phyloP scores from a whole-genome alignment of 2,329 filamentous ascomycete genomes.

The Penicillium sp. region DNA sequence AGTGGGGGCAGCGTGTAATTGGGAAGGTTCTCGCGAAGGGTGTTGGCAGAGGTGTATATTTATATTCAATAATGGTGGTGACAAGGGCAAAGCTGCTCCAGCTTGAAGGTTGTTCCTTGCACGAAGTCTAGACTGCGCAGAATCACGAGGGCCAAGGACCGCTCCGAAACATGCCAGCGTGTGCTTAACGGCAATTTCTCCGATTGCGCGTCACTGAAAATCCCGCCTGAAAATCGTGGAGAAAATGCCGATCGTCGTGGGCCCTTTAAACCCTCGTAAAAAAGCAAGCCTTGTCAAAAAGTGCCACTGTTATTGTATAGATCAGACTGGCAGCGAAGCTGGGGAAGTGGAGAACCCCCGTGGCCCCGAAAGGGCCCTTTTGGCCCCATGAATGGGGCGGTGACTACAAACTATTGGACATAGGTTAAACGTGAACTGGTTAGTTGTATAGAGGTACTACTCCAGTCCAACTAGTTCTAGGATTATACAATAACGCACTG shows the following conservation, averaged over 20 bases:
- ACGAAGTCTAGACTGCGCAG: not conserved
- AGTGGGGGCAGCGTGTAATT: not conserved
- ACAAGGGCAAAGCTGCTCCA: too few species aligned
- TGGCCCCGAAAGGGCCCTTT: not conserved
- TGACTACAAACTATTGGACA: too few species aligned
- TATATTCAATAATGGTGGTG: not conserved
- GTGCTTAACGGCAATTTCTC: constrained; percentile 5
- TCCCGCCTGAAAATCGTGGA: too few species aligned
- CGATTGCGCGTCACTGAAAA: not conserved
- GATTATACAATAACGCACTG: too few species aligned
- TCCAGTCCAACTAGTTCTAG: too few species aligned
- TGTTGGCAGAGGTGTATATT: not conserved
- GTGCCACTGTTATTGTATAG: too few species aligned
- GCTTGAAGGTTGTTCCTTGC: not conserved
- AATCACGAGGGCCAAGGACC: not conserved
- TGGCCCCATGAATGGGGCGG: too few species aligned
- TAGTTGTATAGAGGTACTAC: too few species aligned
- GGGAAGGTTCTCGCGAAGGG: not conserved
- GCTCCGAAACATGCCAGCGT: constrained; percentile 13
- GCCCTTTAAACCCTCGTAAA: not conserved
- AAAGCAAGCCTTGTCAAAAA: too few species aligned
- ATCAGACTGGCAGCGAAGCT: too few species aligned
- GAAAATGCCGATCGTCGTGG: not conserved
- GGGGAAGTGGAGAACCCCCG: not conserved
- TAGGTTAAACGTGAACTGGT: too few species aligned